A percentile compares a stretch with the other conserved stretches of the same genome.
phyloP scores from a whole-genome alignment of 2,329 filamentous ascomycete species.

The Fusarium succisae region DNA sequence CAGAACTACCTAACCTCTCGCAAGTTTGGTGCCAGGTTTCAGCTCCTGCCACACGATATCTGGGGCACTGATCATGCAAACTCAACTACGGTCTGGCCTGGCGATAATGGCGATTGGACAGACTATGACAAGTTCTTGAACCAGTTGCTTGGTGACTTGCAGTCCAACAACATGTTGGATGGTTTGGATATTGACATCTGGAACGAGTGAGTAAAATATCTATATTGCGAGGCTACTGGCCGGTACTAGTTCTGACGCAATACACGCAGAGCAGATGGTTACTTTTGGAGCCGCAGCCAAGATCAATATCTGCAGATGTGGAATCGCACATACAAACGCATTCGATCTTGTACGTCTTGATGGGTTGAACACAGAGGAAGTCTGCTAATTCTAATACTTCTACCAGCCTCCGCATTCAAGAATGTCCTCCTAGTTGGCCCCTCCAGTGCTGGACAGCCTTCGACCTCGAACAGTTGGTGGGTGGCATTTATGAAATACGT shows the following conservation, averaged over 20 bases:
- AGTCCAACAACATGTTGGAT: neutral
- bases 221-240: neutral
- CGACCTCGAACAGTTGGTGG: slow-evolving; percentile 2
- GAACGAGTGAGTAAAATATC: neutral
- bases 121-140: neutral
- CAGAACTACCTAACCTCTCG: neutral
- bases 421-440: neutral
- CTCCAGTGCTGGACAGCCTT: neutral
- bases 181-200: neutral
- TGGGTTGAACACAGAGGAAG: accelerated
- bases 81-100: neutral
- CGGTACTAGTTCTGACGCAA: neutral
- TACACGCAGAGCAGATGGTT: neutral
- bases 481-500: neutral
- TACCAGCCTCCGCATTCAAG: neutral
- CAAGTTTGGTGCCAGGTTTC: neutral
- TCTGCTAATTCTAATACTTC: neutral
- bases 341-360: neutral
- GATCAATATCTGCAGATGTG: neutral
- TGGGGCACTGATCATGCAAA: neutral
- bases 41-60: neutral
- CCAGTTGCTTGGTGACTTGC: neutral
- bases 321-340: neutral
- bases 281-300: neutral
- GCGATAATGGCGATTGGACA: slow-evolving; percentile 1